Conservation (phyloP, 192 early-diverging fungal genomes). For the Coemansia sp. region DNA sequence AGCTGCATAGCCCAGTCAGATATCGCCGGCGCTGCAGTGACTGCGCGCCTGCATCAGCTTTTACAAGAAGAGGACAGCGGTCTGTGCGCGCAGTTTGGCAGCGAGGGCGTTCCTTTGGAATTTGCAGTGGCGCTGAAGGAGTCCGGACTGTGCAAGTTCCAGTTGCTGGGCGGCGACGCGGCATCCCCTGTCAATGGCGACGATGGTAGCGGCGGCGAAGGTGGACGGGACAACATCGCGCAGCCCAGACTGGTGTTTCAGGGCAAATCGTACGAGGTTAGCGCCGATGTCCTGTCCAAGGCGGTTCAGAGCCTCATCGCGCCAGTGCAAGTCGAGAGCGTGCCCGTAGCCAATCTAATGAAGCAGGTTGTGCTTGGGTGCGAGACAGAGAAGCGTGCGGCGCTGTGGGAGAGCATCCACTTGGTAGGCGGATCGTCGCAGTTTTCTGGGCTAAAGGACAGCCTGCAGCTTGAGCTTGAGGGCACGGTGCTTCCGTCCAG, state of each 20-base stretch:
- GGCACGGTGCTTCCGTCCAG: slow-evolving; percentile 62
- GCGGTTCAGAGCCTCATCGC: slow-evolving; percentile 66
- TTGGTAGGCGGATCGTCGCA: slow-evolving; percentile 76
- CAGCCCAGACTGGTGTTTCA: slow-evolving; percentile 46
- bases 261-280: slow-evolving; percentile 51
- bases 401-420: slow-evolving; percentile 80
- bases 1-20: slow-evolving; percentile 59
- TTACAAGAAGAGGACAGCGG: slow-evolving; percentile 54
- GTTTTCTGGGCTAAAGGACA: slow-evolving; percentile 48
- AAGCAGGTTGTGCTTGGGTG: slow-evolving; percentile 61
- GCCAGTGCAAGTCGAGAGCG: slow-evolving; percentile 50
- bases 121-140: slow-evolving; percentile 60
- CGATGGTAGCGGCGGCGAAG: slow-evolving; percentile 8
- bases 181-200: slow-evolving; percentile 4
- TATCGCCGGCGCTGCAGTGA: slow-evolving; percentile 68
- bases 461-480: slow-evolving; percentile 67
- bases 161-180: slow-evolving; percentile 6
- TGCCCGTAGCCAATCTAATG: slow-evolving; percentile 51
- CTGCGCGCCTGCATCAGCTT: slow-evolving; percentile 57
- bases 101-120: slow-evolving; percentile 46
- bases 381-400: slow-evolving; percentile 70
- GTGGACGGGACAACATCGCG: neutral
- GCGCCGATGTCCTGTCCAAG: slow-evolving; percentile 7
- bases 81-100: slow-evolving; percentile 46
- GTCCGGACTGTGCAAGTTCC: slow-evolving; percentile 38